Base-by-base conservation (phyloP, 371 early-diverging fungal genomes). In the Cokeromyces recurvatus region DNA sequence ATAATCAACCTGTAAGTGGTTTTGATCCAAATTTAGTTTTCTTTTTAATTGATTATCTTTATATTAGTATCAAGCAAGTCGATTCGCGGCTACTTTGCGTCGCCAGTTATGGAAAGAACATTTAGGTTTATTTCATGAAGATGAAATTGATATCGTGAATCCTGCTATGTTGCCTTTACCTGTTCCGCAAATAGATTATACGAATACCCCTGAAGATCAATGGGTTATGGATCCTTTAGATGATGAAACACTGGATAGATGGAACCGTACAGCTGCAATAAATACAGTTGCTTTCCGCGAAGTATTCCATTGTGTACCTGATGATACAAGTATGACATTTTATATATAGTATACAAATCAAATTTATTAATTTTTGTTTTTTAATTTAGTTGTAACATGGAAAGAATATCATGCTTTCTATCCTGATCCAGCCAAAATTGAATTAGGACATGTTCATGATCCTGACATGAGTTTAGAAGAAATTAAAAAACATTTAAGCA, bases 81-180 rank as follows among this genome's bases (percentile, higher is more conserved):
- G 71, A 32, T 85, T 85, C 52, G 92, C 89, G 4, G 83, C 82
- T 50, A 76, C 81, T 4, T 64, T 94, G 41, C 81, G 94, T 4
- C 76, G 81, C 24, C 77, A 80, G 34, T 66, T 94, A 9, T 91
- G 91, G 70, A 83, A 83, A 44, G 94, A 94, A 57, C 94, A 94
- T 59, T 62, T 89, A 14, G 95, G 95, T 4, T 53, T 90, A 15
- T 35, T 86, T 19, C 65, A 64, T 3, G 68, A 73, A 21, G 69
- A 74, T 16, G 64, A 68, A 12, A 58, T 76, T 42, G 64, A 71
- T 42, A 50, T 61, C 2, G 69, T 80, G 1, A 78, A 62, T 8
- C 46, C 59, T 35, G 72, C 70, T 25, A 78, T 70, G 77, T 50
- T 71, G 57, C 60, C 73, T 44, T 47, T 82, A 24, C 76, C 76